phyloP scores from a whole-genome alignment of 192 early-diverging fungal genomes.

The Gaertneriomyces semiglobifer region DNA sequence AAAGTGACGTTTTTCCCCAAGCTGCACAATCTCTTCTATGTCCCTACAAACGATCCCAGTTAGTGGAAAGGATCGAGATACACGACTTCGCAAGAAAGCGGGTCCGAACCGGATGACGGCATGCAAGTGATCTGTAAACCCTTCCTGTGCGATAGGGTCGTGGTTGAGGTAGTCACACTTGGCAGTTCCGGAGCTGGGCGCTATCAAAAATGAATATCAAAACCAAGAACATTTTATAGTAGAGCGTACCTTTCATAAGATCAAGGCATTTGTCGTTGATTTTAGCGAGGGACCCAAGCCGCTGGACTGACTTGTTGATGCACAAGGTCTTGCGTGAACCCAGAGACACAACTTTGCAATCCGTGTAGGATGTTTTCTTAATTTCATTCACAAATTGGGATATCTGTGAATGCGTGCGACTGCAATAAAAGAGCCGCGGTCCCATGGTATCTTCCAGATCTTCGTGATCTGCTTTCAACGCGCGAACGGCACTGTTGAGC shows the following conservation, averaged over 20 bases:
- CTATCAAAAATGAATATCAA: slow-evolving; percentile 5
- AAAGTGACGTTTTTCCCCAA: slow-evolving; percentile 53
- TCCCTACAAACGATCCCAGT: slow-evolving; percentile 48
- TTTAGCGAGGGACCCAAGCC: slow-evolving; percentile 39
- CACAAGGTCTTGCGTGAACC: slow-evolving; percentile 83
- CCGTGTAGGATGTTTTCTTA: slow-evolving; percentile 69
- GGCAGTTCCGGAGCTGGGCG: background rate
- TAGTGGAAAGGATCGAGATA: too few species aligned
- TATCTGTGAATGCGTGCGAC: slow-evolving; percentile 79
- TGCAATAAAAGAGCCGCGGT: slow-evolving; percentile 45
- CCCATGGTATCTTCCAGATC: slow-evolving; percentile 53
- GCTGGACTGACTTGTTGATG: slow-evolving; percentile 67
- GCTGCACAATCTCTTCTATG: slow-evolving; percentile 78
- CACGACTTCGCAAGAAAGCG: too few species aligned
- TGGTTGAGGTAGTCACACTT: slow-evolving; percentile 16
- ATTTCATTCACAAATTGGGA: slow-evolving; percentile 84
- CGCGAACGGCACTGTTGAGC: background rate
- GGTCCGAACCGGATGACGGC: slow-evolving; percentile 7
- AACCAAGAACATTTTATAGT: too few species aligned
- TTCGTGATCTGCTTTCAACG: background rate
- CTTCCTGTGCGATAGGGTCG: background rate
- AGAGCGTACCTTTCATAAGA: slow-evolving; percentile 61
- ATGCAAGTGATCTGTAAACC: slow-evolving; percentile 21
- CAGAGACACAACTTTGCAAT: slow-evolving; percentile 64
- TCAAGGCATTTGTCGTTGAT: slow-evolving; percentile 87